Base-by-base conservation (phyloP, 2,329 filamentous ascomycete species). In the Botryotinia globosa region DNA sequence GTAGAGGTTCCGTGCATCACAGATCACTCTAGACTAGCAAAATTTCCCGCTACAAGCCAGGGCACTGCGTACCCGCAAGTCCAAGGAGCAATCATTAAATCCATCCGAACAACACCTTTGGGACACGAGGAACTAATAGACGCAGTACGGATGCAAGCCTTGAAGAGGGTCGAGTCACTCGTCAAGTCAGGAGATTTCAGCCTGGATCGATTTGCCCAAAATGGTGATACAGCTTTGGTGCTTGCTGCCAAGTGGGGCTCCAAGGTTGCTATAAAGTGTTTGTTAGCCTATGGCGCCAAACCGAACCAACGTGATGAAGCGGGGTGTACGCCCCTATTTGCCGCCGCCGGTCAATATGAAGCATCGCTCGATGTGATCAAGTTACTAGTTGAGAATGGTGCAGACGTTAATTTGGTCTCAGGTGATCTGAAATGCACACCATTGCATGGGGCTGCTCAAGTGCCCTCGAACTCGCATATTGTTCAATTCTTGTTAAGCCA, bases 21-120 rank as follows among this genome's bases (percentile, higher is more conserved):
- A 25, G 70, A 72, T 44, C 70, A 72, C 64, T 72, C 70, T 16
- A 54, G 63, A n/a, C 25, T 72, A 18, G 70, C 70, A 2, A 72
- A 72, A 34, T 72, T 72, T 51, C 70, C 70, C 20, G 42, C 65
- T 32, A 39, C 64, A 48, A 72, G 65, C 42, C 70, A 72, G 45
- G 70, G 70, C 12, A 72, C 63, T 59, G 70, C 63, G 9, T 72
- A 72, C 29, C 70, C 70, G 25, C 63, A 72, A 68, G 51, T 72
- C 10, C 70, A 66, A 51, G 59, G 63, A 22, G 70, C 70, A 59
- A 72, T 72, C 25, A 68, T 66, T 25, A 63, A 59, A 59, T 72
- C 70, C 32, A 72, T 72, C 42, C 63, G 70, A 20, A 68, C 54
- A 37, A 45, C 65, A 6, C 54, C 54, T 3, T 10, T 68, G 1